Evolutionary conservation across 768 basidiomycete genomes (phyloP).

Genomic region (Leccinum uliginosum): DNA sequence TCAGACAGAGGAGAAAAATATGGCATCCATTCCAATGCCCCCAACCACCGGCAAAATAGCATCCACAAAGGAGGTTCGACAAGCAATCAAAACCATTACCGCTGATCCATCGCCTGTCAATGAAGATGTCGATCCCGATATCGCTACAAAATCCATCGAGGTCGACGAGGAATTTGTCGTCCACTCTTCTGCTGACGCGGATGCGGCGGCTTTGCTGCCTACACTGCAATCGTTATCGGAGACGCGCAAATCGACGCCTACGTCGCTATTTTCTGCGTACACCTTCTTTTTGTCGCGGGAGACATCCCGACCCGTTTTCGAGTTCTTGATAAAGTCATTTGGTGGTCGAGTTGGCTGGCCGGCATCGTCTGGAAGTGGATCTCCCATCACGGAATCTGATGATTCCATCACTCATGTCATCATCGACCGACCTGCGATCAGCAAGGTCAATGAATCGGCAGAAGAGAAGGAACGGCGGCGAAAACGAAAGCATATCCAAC

Average conservation of each 20-base stretch:
- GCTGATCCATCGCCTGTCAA: constrained; percentile 17
- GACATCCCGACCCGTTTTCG: constrained; percentile 86
- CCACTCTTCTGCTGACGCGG: constrained; percentile 50
- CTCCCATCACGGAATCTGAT: constrained; percentile 73
- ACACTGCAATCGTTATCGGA: constrained; percentile 66
- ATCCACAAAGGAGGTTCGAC: constrained; percentile 51
- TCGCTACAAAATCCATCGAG: constrained; percentile 30
- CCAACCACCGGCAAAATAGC: constrained; percentile 32
- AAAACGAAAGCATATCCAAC: constrained; percentile 86
- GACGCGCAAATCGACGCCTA: constrained; percentile 50
- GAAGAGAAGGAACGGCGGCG: constrained; percentile 59
- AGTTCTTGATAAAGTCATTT: constrained; percentile 88
- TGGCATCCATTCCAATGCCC: constrained; percentile 15
- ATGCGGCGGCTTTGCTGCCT: constrained; percentile 47
- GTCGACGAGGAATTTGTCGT: constrained; percentile 65
- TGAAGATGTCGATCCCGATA: constrained; percentile 39
- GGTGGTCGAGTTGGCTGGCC: constrained; percentile 94
- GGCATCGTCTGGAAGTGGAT: constrained; percentile 72
- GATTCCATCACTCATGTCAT: constrained; percentile 91
- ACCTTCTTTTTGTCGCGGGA: constrained; percentile 94
- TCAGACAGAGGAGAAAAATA: constrained; percentile 40
- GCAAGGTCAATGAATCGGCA: constrained; percentile 43
- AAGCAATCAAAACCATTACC: constrained; percentile 45
- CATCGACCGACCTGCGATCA: constrained; percentile 77
- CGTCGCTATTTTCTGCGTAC: constrained; percentile 77